A percentile compares a stretch with the other conserved stretches of the same genome.
Conservation (phyloP, 352 stramenopile genomes). For the Thalassiosira exigua region DNA sequence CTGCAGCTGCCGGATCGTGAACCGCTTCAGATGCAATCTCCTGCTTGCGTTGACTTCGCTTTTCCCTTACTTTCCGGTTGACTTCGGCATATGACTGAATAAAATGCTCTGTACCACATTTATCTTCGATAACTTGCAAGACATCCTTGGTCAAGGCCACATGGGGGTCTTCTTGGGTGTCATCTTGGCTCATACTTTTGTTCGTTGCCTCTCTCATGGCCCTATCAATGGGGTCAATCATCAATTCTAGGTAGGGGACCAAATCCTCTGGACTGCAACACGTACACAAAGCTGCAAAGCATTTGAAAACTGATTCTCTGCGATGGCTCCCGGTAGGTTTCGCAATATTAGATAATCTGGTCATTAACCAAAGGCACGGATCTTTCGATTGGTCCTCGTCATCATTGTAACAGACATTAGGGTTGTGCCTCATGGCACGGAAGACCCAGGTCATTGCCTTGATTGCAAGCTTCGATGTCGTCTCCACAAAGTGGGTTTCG, state of each 20-base stretch:
- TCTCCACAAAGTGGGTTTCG: conserved; percentile 73
- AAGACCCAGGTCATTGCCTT: conserved; percentile 77
- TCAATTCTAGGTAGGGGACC: conserved; percentile 74
- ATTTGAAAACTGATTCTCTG: conserved; percentile 84
- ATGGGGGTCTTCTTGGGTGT: conserved; percentile 27
- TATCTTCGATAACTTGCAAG: conserved; percentile 82
- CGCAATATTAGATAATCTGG: conserved; percentile 80
- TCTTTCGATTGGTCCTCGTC: conserved; percentile 50
- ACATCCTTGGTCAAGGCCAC: conserved; percentile 77
- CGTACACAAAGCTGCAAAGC: conserved; percentile 79
- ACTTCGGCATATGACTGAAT: conserved; percentile 76
- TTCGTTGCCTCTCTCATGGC: conserved; percentile 72
- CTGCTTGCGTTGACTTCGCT: conserved; percentile 79
- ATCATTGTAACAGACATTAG: conserved; percentile 69
- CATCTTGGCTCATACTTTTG: conserved; percentile 50
- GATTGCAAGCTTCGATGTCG: conserved; percentile 66
- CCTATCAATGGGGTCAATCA: conserved; percentile 84
- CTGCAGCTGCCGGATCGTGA: conserved; percentile 70
- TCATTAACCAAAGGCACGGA: conserved; percentile 78
- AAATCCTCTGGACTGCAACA: conserved; percentile 62
- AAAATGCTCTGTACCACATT: conserved; percentile 71
- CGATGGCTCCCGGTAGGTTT: conserved; percentile 75
- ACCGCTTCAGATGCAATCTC: conserved; percentile 73
- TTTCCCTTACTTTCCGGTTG: conserved; percentile 73
- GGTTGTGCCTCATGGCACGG: conserved; percentile 69